Evolutionary conservation across 2,329 filamentous ascomycete genomes (phyloP).

Genomic region (Alternaria postmessia): DNA sequence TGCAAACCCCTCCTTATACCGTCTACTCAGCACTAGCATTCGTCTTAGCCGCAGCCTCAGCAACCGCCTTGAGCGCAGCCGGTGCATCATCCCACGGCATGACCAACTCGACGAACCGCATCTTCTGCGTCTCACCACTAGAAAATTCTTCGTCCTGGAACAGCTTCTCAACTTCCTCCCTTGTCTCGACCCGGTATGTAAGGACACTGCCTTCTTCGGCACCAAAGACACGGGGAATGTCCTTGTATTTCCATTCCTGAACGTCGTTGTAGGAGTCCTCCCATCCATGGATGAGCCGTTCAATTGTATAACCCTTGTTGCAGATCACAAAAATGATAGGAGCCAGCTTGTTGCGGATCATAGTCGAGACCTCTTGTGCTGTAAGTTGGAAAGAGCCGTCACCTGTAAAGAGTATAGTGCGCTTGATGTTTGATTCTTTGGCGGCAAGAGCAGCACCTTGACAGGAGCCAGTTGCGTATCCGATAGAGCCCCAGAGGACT

Average conservation of each 20-base stretch:
- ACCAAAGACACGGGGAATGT: slow-evolving; percentile 73
- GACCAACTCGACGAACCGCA: slow-evolving; percentile 81
- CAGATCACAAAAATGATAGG: slow-evolving; percentile 86
- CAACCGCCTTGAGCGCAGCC: slow-evolving; percentile 71
- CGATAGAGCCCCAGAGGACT: slow-evolving; percentile 75
- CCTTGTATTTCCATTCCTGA: slow-evolving; percentile 75
- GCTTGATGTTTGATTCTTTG: slow-evolving; percentile 66
- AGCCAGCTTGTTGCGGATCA: slow-evolving; percentile 76
- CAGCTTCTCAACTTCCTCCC: slow-evolving; percentile 71
- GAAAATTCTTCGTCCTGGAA: slow-evolving; percentile 70
- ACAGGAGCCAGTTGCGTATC: slow-evolving; percentile 68
- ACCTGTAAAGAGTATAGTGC: slow-evolving; percentile 86
- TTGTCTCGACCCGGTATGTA: slow-evolving; percentile 74
- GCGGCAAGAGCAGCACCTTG: slow-evolving; percentile 78
- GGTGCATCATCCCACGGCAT: slow-evolving; percentile 84
- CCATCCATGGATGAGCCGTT: slow-evolving; percentile 87
- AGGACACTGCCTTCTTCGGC: slow-evolving; percentile 64
- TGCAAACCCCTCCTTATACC: background rate
- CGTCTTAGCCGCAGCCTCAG: slow-evolving; percentile 72
- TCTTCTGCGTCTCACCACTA: slow-evolving; percentile 45
- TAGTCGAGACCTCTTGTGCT: slow-evolving; percentile 82
- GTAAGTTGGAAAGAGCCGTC: slow-evolving; percentile 89
- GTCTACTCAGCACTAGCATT: slow-evolving; percentile 56
- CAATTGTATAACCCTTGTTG: slow-evolving; percentile 90
- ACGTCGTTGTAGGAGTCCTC: slow-evolving; percentile 84